Evolutionary conservation across 2,329 filamentous ascomycete species (phyloP).

Genomic region (Fusarium sacchari): DNA sequence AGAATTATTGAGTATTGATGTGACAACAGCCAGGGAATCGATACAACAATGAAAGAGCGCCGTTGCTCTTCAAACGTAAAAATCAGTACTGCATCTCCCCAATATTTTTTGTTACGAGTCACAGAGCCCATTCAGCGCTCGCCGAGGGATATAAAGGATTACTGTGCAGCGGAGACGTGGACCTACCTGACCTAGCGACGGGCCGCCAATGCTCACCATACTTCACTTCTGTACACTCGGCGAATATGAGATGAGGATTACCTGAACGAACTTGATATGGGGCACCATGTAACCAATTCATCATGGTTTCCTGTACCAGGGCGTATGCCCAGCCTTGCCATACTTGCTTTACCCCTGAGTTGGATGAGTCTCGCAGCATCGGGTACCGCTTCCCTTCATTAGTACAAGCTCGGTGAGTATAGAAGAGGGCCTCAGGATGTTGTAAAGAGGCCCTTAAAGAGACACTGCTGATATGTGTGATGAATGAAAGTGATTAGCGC

Average conservation of each 20-base stretch:
- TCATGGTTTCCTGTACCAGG: conserved; percentile 1
- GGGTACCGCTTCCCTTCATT: neutral
- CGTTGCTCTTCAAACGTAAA: neutral
- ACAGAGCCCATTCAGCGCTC: neutral
- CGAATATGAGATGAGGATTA: conserved; percentile 12
- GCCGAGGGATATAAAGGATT: neutral
- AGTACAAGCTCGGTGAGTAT: neutral
- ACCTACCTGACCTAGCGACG: neutral
- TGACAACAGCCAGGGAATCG: conserved; percentile 5
- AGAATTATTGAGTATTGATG: conserved; percentile 6
- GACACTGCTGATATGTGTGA: neutral
- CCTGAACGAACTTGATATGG: neutral
- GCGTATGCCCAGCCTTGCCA: neutral
- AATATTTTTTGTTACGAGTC: fast-evolving
- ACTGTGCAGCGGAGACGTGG: neutral
- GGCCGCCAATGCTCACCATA: neutral
- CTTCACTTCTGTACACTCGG: conserved; percentile 1
- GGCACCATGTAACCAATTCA: neutral
- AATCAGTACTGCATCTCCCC: fast-evolving
- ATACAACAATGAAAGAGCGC: conserved; percentile 9
- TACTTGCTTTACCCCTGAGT: neutral
- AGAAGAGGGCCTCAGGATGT: neutral
- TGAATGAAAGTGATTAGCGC: conserved; percentile 5
- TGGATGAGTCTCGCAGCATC: neutral
- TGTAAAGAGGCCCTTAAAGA: neutral